Evolutionary conservation across 176 grass and related monocot species (phyloP).

Genomic region (Chrysopogon serrulatus): DNA sequence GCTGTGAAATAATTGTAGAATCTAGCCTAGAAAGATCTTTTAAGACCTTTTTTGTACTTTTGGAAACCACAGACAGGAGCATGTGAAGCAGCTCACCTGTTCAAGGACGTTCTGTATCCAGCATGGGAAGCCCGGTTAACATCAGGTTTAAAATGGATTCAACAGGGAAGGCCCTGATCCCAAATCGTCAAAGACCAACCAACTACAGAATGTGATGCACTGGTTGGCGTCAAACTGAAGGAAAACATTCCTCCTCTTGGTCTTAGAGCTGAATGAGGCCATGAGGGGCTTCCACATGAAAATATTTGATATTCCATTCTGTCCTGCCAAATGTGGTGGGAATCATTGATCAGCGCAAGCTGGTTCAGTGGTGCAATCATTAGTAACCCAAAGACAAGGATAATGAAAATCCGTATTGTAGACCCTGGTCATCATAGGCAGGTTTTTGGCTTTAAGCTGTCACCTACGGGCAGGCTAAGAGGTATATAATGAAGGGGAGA

Average conservation of each 20-base stretch:
- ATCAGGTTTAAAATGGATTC: background rate
- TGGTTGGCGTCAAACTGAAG: background rate
- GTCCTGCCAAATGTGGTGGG: background rate
- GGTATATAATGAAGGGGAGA: background rate
- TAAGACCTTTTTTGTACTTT: background rate
- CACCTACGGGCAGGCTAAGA: background rate
- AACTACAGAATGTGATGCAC: conserved; percentile 6
- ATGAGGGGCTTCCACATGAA: background rate
- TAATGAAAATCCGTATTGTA: background rate
- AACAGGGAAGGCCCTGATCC: background rate
- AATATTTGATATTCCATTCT: background rate
- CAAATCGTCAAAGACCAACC: background rate
- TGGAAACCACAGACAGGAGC: background rate
- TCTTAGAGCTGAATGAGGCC: background rate
- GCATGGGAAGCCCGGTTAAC: background rate
- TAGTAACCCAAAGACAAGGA: conserved; percentile 13
- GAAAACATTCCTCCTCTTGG: background rate
- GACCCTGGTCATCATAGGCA: conserved; percentile 3
- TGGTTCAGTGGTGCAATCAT: conserved; percentile 19
- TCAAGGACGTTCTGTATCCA: conserved; percentile 1
- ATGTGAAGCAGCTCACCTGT: conserved; percentile 45
- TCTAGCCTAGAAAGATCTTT: background rate
- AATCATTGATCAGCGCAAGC: background rate
- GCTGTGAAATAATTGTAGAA: background rate
- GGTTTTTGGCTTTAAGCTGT: conserved; percentile 1